A percentile compares a stretch with the other conserved stretches of the same genome.
Conservation (phyloP, 345 rosid species). For the Populus ilicifolia region DNA sequence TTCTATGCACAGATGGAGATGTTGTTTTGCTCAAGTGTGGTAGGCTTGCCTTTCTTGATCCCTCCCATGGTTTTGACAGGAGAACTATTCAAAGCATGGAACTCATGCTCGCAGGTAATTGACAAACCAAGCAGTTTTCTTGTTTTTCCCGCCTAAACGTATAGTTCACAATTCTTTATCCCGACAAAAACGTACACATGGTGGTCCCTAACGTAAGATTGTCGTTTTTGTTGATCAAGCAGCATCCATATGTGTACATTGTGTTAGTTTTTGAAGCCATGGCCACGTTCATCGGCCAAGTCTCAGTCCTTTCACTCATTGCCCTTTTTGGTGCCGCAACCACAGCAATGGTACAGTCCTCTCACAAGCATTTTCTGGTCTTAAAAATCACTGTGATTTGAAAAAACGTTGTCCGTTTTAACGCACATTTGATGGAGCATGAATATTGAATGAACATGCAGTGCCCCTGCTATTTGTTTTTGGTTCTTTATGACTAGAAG, state of each 20-base stretch:
- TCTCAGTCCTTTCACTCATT: constrained; percentile 81
- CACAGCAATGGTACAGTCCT: constrained; percentile 70
- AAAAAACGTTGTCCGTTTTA: background rate
- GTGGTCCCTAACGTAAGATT: background rate
- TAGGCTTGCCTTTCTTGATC: constrained; percentile 78
- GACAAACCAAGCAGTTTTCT: background rate
- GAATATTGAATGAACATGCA: background rate
- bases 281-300: constrained; percentile 92
- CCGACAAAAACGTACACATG: background rate
- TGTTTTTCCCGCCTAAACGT: background rate
- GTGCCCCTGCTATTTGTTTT: background rate
- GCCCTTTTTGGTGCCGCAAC: constrained; percentile 95
- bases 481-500: background rate
- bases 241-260: constrained; percentile 78
- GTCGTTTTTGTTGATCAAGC: constrained; percentile 2
- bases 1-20: constrained; percentile 66
- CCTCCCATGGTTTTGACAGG: constrained; percentile 92
- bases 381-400: no score
- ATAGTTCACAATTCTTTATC: background rate
- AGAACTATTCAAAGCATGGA: constrained; percentile 80
- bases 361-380: background rate
- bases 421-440: background rate
- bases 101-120: constrained; percentile 70
- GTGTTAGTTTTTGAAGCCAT: constrained; percentile 85
- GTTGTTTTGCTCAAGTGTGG: constrained; percentile 83